A percentile compares a stretch with the other conserved stretches of the same genome.
These are phyloP conservation scores for Botrytis medusae DNA, from an alignment of 2,329 filamentous ascomycete species.

Conservation along the genomic window DNA sequence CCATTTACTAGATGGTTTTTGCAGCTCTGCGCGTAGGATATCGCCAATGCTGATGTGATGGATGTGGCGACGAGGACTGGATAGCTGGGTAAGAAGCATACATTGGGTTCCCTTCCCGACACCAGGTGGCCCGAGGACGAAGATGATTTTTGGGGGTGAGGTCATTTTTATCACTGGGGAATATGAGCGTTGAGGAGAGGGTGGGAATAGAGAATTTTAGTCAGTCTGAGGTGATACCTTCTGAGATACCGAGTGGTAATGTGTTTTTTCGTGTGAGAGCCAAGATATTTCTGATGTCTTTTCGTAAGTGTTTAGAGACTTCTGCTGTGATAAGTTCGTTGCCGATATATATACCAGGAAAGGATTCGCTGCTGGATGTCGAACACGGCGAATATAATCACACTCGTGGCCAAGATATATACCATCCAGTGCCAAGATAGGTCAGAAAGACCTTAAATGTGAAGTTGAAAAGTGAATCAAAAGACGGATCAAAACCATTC, in stretches of 20 bases:
- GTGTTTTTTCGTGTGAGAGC: neutral
- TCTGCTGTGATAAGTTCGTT: rapidly evolving
- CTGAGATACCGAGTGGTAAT: neutral
- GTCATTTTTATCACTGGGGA: neutral
- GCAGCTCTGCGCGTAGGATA: neutral
- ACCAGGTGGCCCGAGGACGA: conserved; percentile 7
- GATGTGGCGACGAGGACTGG: neutral
- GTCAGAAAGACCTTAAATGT: neutral
- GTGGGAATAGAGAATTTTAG: neutral
- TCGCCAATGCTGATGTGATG: conserved; percentile 12
- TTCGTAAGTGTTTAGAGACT: neutral
- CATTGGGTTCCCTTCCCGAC: conserved; percentile 16
- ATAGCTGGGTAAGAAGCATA: neutral
- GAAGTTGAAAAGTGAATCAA: neutral
- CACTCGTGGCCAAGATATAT: neutral
- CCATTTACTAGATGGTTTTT: conserved; percentile 5
- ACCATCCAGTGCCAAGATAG: neutral
- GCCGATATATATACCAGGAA: neutral
- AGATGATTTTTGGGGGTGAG: neutral
- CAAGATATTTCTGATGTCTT: neutral
- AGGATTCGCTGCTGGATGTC: neutral
- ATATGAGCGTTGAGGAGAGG: neutral
- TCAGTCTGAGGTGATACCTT: neutral
- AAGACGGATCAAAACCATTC: neutral
- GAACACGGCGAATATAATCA: neutral